Evolutionary conservation across 2,329 filamentous ascomycete species (phyloP), one percentile per base, ranked within the genome.

Genomic region (Plectosphaerella plurivora): DNA sequence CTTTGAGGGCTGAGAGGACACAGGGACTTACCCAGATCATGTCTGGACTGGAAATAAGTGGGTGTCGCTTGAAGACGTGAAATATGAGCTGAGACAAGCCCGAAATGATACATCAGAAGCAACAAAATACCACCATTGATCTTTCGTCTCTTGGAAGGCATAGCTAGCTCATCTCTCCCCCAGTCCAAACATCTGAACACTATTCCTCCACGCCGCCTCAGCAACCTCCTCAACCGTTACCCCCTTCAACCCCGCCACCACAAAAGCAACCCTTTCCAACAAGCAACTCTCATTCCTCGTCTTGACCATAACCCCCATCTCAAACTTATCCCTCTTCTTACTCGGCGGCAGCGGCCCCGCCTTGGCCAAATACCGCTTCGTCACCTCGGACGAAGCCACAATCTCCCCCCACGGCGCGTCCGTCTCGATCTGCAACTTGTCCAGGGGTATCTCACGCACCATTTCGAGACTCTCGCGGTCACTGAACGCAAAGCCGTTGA

Each of bases 311-410:
- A 64, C 63, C 0, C 68, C 70, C 8, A 55, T 36, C 47, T 73
- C 67, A 55, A 75, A 81, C 57, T 75, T 78, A 45, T 78, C 74
- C 55, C 68, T 73, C 63, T 80, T 79, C 65, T 75, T 75, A 9
- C 67, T 70, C 15, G 61, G 56, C 5, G 73, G 71, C 45, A 75
- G 51, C 6, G 67, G 59, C 7, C 61, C 61, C 11, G 69, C 71
- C 44, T 71, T 66, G 14, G 47, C 55, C n/a, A 76, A 58, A 52
- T 74, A 79, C 12, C 60, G 62, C 56, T 70, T 77, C 15, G 68
- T 67, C 0, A 73, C 62, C 45, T 73, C 68, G 16, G 60, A 57
- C 42, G 48, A 50, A 12, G 61, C 57, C 47, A 68, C 58, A 3
- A 78, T 70, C 50, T 72, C 70, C 1, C 74, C 75, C 74, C 74